A percentile compares a stretch with the other conserved stretches of the same genome.
These are phyloP conservation scores for Daldinia sp. DNA, from an alignment of 2,329 filamentous ascomycete species.

Conservation along the genomic window DNA sequence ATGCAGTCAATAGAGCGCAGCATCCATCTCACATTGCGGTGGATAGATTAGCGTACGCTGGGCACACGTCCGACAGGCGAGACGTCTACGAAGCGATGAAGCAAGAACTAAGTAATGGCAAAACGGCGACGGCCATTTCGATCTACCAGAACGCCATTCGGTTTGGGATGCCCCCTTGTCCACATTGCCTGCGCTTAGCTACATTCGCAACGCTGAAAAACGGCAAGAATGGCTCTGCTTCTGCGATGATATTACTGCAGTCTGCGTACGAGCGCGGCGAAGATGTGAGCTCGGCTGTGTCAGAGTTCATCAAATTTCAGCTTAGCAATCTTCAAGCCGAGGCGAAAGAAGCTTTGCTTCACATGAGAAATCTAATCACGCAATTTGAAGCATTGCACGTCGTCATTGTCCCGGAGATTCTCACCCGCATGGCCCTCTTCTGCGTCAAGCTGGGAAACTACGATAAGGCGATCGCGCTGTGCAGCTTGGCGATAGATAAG, in stretches of 20 bases:
- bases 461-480: conserved; percentile 47
- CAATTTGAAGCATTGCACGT: conserved; percentile 48
- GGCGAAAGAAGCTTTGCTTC: conserved; percentile 41
- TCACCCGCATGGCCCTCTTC: conserved; percentile 47
- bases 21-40: conserved; percentile 32
- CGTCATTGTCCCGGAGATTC: conserved; percentile 41
- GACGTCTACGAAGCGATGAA: conserved; percentile 58
- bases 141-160: conserved; percentile 56
- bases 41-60: conserved; percentile 43
- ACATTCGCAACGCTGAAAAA: conserved; percentile 58
- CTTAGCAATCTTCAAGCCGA: conserved; percentile 44
- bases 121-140: conserved; percentile 52
- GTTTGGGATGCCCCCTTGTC: conserved; percentile 54
- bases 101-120: conserved; percentile 51
- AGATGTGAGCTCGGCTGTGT: conserved; percentile 56
- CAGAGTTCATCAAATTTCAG: conserved; percentile 45
- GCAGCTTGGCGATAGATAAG: conserved; percentile 46
- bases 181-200: conserved; percentile 61
- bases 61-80: conserved; percentile 48
- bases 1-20: background rate
- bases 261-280: conserved; percentile 56
- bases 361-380: conserved; percentile 47
- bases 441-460: conserved; percentile 43
- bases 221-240: conserved; percentile 47
- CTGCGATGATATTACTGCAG: conserved; percentile 57